Evolutionary conservation across 345 rosid genomes (phyloP), one percentile per base, ranked within the genome.

Genomic region (Acer campestre): DNA sequence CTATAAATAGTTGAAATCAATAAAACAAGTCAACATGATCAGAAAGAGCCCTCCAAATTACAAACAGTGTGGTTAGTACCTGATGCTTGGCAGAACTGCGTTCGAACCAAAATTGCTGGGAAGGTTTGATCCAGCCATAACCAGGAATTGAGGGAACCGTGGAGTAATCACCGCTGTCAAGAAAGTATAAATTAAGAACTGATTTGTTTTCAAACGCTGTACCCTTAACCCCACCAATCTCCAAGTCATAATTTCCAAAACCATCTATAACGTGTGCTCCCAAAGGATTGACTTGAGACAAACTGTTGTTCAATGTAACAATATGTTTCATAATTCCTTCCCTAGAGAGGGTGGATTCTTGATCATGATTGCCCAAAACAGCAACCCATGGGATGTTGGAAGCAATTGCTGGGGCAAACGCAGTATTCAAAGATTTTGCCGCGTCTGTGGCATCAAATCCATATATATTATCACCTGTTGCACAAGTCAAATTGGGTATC

Each of bases 371-470:
- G 35, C 99, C 99, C 66, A 94, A 80, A 68, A 96, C 79, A 23
- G 98, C 98, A 29, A 82, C 97, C 99, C 98, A 96, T 23, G 97
- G 97, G 75, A 96, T 90, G 68, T 83, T 78, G 3, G 97, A 86
- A 8, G 85, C 89, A 38, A 92, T 80, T 17, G 99, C 99, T 4
- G 97, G 91, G 18, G 87, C 86, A 88, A 91, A 96, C 67, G 97
- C 97, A 59, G 86, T 84, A 61, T 87, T 71, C 82, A 94, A 49
- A 61, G 97, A 85, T 69, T 85, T 91, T 42, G 86, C 95, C 62
- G 92, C 88, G 77, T 96, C 93, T 0, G 68, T 83, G 22, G 92
- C 83, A 80, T 94, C 93, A 44, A 63, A 65, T 78, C 92, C 97
- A 46, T 40, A 85, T 23, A 96, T 91, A 53, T 91, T 95, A 74